Conservation (phyloP, 257 asterid species). For the Solanum boliviense region DNA sequence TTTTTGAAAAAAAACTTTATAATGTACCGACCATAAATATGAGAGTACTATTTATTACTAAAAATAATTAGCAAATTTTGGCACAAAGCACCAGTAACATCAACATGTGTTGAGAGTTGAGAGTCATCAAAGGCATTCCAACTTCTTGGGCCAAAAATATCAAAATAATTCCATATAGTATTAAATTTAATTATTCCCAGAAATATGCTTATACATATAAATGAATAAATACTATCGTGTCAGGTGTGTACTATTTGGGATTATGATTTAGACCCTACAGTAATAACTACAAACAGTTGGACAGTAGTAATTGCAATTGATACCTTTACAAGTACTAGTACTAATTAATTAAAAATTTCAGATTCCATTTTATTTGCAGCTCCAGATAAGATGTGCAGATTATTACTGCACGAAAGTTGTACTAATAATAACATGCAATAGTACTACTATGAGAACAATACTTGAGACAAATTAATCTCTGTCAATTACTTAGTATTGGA, state of each 20-base stretch:
- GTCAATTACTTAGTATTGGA: neutral
- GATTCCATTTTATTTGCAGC: neutral
- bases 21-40: neutral
- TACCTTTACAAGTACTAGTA: neutral
- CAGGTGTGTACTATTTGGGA: neutral
- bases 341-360: neutral
- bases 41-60: neutral
- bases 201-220: neutral
- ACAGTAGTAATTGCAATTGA: neutral
- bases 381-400: slow-evolving; percentile 2
- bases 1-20: neutral
- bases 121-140: neutral
- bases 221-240: neutral
- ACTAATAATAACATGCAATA: neutral
- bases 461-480: slow-evolving; percentile 4
- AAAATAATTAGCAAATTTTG: neutral
- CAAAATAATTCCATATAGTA: neutral
- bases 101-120: neutral
- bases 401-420: neutral
- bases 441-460: neutral
- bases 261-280: neutral
- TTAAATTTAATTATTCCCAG: neutral
- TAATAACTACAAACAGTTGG: neutral
- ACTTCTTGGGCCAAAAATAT: neutral
- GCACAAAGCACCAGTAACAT: neutral